Base-by-base conservation (phyloP, 176 grass and related monocot genomes). In the Triticum turgidum region DNA sequence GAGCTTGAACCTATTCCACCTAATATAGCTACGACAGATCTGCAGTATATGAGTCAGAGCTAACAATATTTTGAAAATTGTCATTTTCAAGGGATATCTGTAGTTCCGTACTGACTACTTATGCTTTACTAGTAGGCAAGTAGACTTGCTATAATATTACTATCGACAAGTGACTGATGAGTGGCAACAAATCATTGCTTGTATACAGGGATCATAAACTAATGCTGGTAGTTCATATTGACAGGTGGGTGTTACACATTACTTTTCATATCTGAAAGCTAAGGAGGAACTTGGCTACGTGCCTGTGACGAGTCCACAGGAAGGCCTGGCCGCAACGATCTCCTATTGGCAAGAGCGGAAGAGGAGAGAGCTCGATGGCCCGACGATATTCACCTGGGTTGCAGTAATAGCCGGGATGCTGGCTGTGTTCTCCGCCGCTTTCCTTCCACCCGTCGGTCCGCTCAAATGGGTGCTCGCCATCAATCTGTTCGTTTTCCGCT, bases 201-300 rank as follows among this genome's bases (percentile, higher is more conserved):
- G 44, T 27, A 58, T 8, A 10, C n/a, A 11, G 33, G 24, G 61
- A 84, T 44, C 49, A 74, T 63, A 84, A 65, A 68, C 39, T 88
- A 35, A 80, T 64, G 37, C 38, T 75, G 81, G 29, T 32, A 84
- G 70, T 76, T 88, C 14, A 52, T 13, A 82, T 70, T 61, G 83
- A 56, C 86, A 98, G 96, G 90, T 96, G 25, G 93, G 96, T 80
- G 88, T 96, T 45, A 96, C 96, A 39, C 93, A 98, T 51, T 93
- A 96, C 79, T 98, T 98, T 76, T 96, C 96, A 5, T 91, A 89
- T 78, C 11, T 95, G 82, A 91, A 94, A 91, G 90, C 94, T 42
- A 94, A 92, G 79, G 84, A 90, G 66, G 93, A 99, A 65, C 92
- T 96, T 3, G 94, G 92, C 11, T 99, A 94, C 56, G 79, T 79